A percentile compares a stretch with the other conserved stretches of the same genome.
phyloP scores from a whole-genome alignment of 2,329 filamentous ascomycete species.

The Dactylellina drechsleri region DNA sequence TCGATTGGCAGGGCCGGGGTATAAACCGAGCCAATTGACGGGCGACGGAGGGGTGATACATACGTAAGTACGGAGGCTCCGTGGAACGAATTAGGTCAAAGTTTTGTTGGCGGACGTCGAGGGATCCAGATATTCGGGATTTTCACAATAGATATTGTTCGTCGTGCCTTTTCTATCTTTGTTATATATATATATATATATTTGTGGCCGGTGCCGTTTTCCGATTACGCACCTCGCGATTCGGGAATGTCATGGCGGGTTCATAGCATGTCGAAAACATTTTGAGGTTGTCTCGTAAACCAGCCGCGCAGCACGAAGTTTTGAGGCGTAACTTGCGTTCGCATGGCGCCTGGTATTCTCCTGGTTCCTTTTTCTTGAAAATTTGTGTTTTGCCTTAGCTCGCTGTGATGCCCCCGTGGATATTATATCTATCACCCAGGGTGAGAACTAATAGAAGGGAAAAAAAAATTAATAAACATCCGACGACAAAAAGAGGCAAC shows the following conservation, averaged over 20 bases:
- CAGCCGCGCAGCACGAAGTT: too few species aligned
- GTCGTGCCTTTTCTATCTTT: background rate
- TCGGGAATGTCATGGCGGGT: background rate
- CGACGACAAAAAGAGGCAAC: constrained; percentile 17
- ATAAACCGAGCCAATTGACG: background rate
- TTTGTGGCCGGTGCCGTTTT: background rate
- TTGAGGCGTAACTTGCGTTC: too few species aligned
- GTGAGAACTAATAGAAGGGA: too few species aligned
- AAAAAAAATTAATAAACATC: constrained; percentile 26
- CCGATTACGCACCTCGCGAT: background rate
- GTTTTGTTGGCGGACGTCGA: background rate
- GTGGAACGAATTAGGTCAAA: constrained; percentile 12
- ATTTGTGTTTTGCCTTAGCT: too few species aligned
- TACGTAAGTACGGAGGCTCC: background rate
- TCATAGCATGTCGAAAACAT: too few species aligned
- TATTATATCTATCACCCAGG: too few species aligned
- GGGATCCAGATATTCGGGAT: constrained; percentile 7
- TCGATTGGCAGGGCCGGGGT: constrained; percentile 12
- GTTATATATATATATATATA: background rate
- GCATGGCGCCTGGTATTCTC: too few species aligned
- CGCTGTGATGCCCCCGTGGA: too few species aligned
- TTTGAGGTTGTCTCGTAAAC: too few species aligned
- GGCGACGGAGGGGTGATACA: background rate
- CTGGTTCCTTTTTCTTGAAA: too few species aligned
- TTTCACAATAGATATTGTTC: constrained; percentile 14